Base-by-base conservation (phyloP, 2,329 filamentous ascomycete species). In the Leptodontidium sp. region DNA sequence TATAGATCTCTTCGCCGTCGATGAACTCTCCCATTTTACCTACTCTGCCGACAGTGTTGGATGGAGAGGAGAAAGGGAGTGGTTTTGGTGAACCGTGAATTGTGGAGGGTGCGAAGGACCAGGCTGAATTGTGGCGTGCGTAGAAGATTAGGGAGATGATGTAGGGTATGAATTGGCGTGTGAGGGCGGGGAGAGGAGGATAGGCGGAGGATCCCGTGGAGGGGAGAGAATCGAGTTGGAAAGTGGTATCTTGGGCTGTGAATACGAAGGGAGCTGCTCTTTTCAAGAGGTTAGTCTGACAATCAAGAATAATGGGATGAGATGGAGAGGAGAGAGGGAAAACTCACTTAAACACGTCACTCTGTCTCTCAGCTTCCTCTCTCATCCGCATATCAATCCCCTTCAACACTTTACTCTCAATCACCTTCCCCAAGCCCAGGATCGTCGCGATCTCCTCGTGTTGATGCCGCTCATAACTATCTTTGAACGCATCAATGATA, bases 131-230 rank as follows among this genome's bases (percentile, higher is more conserved):
- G 65, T 91, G 84, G 21, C 89, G 86, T 38, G 86, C 86, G 69
- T 89, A 86, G 81, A 91, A 90, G 84, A 91, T 91, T 73, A 91
- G 83, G 72, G 91, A 86, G 78, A 91, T 85, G 77, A 86, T 87
- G 78, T 84, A 81, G 32, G 89, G 89, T 0, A 88, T 89, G 61
- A 90, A 81, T 68, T 82, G 77, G 79, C 90, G 90, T 74, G 78
- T 75, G 64, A 80, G 77, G 74, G 86, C 83, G 79, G 21, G 24
- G 32, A 55, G 8, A 43, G 35, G 49, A 1, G 49, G 57, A 5
- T 59, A 59, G 9, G 57, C 9, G 11, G 38, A 5, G 3, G 57
- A 59, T 21, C 57, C 57, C 1, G 38, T 45, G 9, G 49, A 43
- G n/a, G 61, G 35, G 21, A 45, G 32, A 12, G 29, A 15, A 49